Evolutionary conservation across 106 monocot species (phyloP).

Genomic region (Apostasia ramifera): DNA sequence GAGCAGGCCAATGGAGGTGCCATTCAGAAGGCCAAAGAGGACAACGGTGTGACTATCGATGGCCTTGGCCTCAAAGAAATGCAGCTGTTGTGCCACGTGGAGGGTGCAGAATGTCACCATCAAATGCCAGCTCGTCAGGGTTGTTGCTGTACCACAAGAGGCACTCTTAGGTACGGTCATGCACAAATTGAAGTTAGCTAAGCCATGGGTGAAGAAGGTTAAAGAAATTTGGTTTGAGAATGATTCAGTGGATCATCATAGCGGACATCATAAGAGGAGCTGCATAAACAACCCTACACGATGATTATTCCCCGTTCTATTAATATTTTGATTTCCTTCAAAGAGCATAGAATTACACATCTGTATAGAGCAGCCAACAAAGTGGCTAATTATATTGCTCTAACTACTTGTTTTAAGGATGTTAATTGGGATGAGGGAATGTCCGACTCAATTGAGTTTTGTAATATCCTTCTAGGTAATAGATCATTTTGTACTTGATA

Average conservation of each 20-base stretch:
- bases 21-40: conserved; percentile 93
- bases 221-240: not conserved
- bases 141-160: conserved; percentile 51
- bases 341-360: too few species aligned
- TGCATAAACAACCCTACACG: too few species aligned
- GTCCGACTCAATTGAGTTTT: too few species aligned
- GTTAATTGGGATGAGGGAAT: too few species aligned
- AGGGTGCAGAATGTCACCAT: conserved; percentile 92
- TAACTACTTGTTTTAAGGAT: too few species aligned
- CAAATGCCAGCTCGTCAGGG: conserved; percentile 98
- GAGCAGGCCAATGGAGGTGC: conserved; percentile 83
- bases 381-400: too few species aligned
- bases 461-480: too few species aligned
- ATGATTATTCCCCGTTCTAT: too few species aligned
- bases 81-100: conserved; percentile 80
- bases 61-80: conserved; percentile 86
- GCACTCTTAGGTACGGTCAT: not conserved
- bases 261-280: too few species aligned
- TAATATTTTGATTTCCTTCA: too few species aligned
- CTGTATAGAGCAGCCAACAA: too few species aligned
- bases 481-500: too few species aligned
- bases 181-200: conserved; percentile 6
- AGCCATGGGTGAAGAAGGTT: not conserved
- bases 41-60: conserved; percentile 80
- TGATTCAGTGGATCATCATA: not conserved